Base-by-base conservation (phyloP, 306 rosid genomes). In the Glycine soja region DNA sequence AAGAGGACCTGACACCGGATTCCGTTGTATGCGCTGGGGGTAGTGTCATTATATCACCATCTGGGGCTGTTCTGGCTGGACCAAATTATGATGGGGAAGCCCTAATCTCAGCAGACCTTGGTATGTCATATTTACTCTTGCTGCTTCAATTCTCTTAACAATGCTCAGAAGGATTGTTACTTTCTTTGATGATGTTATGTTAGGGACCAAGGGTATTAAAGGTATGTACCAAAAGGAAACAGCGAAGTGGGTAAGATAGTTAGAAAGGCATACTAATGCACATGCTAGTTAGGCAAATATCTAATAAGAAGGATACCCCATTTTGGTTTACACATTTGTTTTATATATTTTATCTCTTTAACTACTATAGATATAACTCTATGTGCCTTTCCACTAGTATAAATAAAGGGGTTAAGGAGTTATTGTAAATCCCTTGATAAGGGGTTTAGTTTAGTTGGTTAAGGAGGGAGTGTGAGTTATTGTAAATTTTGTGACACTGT, bases 21-120 rank as follows among this genome's bases (percentile, higher is more conserved):
- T 90, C 97, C 87, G 91, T 95, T 74, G 99, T 95, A 76, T 95
- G 97, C 52, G 87, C 95, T 52, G 97, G 99, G 32, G 99, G 99
- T 46, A 95, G 97, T 87, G 97, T 87, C 83, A 95, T 95, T 48
- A 86, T 95, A 71, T 95, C 99, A 65, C 99, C 99, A 4, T 87
- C 97, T 40, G 99, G 99, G 74, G 68, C 80, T 61, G 85, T 95
- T 85, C 89, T 95, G 32, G 97, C 97, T 9, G 99, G 97, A 76
- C 99, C 99, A 58, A 93, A 91, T 87, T 91, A 88, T 53, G 95
- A 95, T 15, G 99, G 95, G 54, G 97, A 95, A 91, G 94, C 93
- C 34, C 94, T 95, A 42, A 90, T 93, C 79, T 72, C 97, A 57
- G 97, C 99, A 46, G 99, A 95, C 87, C 90, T 95, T 45, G 97